phyloP scores from a whole-genome alignment of 495 filamentous ascomycete species.

The Aspergillus egyptiacus region DNA sequence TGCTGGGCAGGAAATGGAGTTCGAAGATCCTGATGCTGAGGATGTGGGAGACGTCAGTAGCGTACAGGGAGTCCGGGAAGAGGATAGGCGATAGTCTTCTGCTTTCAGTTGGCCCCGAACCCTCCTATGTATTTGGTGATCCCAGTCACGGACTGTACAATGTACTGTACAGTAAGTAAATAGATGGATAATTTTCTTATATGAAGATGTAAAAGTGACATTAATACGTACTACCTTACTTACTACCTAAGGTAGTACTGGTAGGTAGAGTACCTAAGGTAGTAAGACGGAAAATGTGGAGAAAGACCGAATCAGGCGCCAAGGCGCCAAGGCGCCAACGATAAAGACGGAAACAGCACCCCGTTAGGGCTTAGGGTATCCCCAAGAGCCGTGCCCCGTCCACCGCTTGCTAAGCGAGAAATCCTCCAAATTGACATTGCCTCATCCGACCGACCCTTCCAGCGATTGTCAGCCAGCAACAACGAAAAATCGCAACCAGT shows the following conservation, averaged over 20 bases:
- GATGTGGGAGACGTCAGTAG: slow-evolving; percentile 24
- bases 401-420: slow-evolving; percentile 45
- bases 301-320: slow-evolving; percentile 1
- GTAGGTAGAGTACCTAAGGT: too few species aligned
- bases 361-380: slow-evolving; percentile 39
- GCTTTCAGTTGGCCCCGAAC: too few species aligned
- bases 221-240: too few species aligned
- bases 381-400: slow-evolving; percentile 15
- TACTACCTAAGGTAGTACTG: too few species aligned
- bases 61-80: slow-evolving; percentile 22
- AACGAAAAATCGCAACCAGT: slow-evolving; percentile 56
- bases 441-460: slow-evolving; percentile 37
- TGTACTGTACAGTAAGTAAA: too few species aligned
- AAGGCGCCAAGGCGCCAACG: too few species aligned
- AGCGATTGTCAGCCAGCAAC: slow-evolving; percentile 45
- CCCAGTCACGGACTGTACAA: too few species aligned
- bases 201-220: too few species aligned
- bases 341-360: background rate
- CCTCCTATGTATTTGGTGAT: too few species aligned
- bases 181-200: too few species aligned
- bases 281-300: slow-evolving; percentile 9
- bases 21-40: slow-evolving; percentile 17
- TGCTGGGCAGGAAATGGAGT: slow-evolving; percentile 15
- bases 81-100: slow-evolving; percentile 8
- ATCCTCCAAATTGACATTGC: slow-evolving; percentile 41